Evolutionary conservation across 148 eudicot genomes (phyloP).

Genomic region (Spergularia bocconei): DNA sequence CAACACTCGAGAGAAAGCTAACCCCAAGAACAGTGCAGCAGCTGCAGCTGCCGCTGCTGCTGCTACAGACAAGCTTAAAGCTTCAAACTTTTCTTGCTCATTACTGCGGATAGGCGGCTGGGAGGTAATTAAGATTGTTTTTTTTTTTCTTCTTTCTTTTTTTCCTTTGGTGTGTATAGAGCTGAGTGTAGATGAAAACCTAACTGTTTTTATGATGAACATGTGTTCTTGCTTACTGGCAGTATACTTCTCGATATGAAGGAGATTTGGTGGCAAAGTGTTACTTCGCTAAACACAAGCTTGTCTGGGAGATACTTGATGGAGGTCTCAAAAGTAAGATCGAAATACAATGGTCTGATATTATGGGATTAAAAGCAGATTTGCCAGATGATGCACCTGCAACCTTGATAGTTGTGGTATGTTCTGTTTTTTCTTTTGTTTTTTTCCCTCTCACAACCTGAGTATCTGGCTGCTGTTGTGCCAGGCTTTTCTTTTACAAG

Average conservation of each 20-base stretch:
- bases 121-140: constrained; percentile 55
- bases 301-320: constrained; percentile 94
- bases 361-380: constrained; percentile 70
- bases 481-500: neutral
- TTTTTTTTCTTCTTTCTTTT: neutral
- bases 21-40: constrained; percentile 31
- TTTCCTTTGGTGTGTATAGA: too few species aligned
- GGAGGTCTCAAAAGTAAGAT: constrained; percentile 90
- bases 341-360: constrained; percentile 94
- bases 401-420: constrained; percentile 69
- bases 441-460: neutral
- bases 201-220: constrained; percentile 4
- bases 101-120: constrained; percentile 69
- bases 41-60: constrained; percentile 30
- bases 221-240: constrained; percentile 25
- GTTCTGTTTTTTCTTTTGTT: neutral
- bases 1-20: constrained; percentile 32
- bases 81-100: constrained; percentile 76
- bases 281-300: constrained; percentile 92
- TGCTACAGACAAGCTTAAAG: constrained; percentile 65
- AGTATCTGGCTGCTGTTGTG: neutral
- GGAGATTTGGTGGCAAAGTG: constrained; percentile 97
- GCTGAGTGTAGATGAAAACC: neutral
- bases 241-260: constrained; percentile 75
- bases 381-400: constrained; percentile 71